Percentiles rank a stretch among this genome's conserved stretches.
These are phyloP conservation scores for Tillandsia fasciculata DNA, from an alignment of 176 grass and related monocot species.

Conservation along the genomic window DNA sequence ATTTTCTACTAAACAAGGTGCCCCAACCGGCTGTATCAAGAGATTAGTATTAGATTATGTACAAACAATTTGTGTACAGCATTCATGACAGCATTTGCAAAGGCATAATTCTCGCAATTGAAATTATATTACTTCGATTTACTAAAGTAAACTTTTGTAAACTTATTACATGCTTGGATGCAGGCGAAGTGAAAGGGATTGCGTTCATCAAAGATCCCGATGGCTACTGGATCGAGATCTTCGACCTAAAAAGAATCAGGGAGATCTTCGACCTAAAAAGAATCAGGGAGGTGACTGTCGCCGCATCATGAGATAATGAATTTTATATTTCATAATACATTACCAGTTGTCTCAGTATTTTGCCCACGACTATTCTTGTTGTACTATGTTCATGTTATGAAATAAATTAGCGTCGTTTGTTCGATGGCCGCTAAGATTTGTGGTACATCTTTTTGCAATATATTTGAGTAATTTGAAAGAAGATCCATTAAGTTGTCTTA, in stretches of 20 bases:
- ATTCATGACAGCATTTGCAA: background rate
- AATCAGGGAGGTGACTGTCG: constrained; percentile 39
- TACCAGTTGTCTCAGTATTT: too few species aligned
- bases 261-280: constrained; percentile 84
- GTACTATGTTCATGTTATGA: too few species aligned
- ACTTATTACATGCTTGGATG: background rate
- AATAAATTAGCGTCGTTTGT: too few species aligned
- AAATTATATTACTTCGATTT: background rate
- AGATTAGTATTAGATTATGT: too few species aligned
- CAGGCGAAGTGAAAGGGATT: constrained; percentile 95
- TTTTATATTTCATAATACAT: background rate
- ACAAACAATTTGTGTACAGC: too few species aligned
- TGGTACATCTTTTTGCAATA: too few species aligned
- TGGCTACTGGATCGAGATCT: constrained; percentile 98
- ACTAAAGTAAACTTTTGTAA: background rate
- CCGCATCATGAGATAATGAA: constrained; percentile 34
- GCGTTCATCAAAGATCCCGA: constrained; percentile 98
- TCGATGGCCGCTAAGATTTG: too few species aligned
- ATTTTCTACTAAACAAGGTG: too few species aligned
- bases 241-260: constrained; percentile 67
- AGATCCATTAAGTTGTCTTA: too few species aligned
- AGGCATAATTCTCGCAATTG: background rate
- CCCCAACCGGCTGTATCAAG: too few species aligned
- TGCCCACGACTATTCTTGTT: too few species aligned
- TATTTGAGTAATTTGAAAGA: too few species aligned